Percentiles rank a stretch among this genome's conserved stretches.
phyloP scores from a whole-genome alignment of 257 asterid genomes.

The Leptodermis oblonga region DNA sequence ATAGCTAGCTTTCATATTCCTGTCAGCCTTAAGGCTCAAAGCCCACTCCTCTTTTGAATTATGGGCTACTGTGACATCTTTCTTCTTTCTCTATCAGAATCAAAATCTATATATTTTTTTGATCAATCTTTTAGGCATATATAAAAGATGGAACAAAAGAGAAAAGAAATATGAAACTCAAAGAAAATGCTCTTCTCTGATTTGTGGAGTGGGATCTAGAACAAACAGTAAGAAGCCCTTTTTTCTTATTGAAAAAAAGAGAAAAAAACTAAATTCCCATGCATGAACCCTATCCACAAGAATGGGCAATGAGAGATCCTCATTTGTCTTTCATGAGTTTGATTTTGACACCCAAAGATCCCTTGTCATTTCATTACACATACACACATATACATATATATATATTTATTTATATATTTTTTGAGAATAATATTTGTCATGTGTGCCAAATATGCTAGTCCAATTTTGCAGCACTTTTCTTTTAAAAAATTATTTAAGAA shows the following conservation, averaged over 20 bases:
- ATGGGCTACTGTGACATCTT: conserved; percentile 53
- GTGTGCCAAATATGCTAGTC: background rate
- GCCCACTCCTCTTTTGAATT: conserved; percentile 42
- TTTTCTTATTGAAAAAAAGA: conserved; percentile 4
- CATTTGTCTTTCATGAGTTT: conserved; percentile 42
- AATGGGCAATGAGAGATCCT: conserved; percentile 51
- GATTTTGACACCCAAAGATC: conserved; percentile 32
- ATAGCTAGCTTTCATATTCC: conserved; percentile 18
- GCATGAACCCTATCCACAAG: conserved; percentile 47
- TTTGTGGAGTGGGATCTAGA: background rate
- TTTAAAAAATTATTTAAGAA: too few species aligned
- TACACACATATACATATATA: conserved; percentile 8
- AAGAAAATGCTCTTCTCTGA: background rate
- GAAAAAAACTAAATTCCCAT: too few species aligned
- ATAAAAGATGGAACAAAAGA: background rate
- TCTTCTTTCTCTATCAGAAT: conserved; percentile 29
- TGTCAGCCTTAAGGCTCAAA: conserved; percentile 18
- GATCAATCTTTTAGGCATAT: conserved; percentile 10
- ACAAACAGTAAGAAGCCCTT: background rate
- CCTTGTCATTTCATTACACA: conserved; percentile 37
- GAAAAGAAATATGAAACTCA: background rate
- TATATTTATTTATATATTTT: too few species aligned
- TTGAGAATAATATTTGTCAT: background rate
- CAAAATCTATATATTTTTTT: background rate
- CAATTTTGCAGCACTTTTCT: too few species aligned